phyloP scores from a whole-genome alignment of 164 flowering plant species.

The Nelumbo lutea region DNA sequence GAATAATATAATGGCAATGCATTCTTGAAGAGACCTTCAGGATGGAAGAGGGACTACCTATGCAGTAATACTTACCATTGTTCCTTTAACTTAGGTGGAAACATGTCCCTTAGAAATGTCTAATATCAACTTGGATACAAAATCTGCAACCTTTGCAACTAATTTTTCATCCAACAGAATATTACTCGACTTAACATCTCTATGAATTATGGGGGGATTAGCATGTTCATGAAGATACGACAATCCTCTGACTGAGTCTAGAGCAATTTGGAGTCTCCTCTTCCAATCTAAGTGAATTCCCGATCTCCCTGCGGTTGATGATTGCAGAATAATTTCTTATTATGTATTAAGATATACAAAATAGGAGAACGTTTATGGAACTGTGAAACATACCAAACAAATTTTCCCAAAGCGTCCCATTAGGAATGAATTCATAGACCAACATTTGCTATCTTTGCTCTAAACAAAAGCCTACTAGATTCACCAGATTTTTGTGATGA shows the following conservation, averaged over 20 bases:
- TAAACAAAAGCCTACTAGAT: constrained; percentile 39
- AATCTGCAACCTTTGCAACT: constrained; percentile 40
- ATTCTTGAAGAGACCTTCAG: too few species aligned
- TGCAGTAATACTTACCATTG: constrained; percentile 19
- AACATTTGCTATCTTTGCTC: constrained; percentile 41
- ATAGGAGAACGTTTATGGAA: not conserved
- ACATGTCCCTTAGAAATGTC: constrained; percentile 30
- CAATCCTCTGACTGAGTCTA: constrained; percentile 37
- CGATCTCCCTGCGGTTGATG: constrained; percentile 20
- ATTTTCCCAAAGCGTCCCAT: constrained; percentile 31
- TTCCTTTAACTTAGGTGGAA: constrained; percentile 41
- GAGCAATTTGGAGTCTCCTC: constrained; percentile 28
- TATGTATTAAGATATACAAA: not conserved
- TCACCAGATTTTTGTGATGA: constrained; percentile 44
- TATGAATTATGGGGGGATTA: constrained; percentile 36
- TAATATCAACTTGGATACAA: constrained; percentile 33
- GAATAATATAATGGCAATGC: too few species aligned
- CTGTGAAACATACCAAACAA: constrained; percentile 14
- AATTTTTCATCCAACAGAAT: constrained; percentile 33
- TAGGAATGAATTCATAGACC: constrained; percentile 37
- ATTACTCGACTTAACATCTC: constrained; percentile 37
- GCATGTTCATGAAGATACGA: constrained; percentile 38
- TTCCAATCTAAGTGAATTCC: constrained; percentile 34
- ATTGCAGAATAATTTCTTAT: not conserved
- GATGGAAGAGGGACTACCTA: too few species aligned